Percentiles rank a stretch among this genome's conserved stretches.
phyloP scores from a whole-genome alignment of 208 protist species.

The Crithidia sp. region DNA sequence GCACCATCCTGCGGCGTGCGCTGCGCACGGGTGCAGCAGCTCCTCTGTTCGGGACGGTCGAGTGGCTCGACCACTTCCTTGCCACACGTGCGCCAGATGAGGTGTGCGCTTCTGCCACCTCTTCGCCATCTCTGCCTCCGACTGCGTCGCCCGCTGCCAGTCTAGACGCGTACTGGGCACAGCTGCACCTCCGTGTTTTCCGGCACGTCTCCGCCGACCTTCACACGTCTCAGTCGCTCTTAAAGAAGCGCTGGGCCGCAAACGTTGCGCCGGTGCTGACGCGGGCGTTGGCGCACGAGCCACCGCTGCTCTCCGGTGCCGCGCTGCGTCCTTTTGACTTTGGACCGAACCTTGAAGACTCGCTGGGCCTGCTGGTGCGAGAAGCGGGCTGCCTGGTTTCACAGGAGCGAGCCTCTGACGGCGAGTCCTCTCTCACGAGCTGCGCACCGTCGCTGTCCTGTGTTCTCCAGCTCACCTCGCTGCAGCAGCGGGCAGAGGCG shows the following conservation, averaged over 20 bases:
- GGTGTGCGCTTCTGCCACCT: no score
- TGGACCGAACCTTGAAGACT: conserved; percentile 1
- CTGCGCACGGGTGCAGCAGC: background rate
- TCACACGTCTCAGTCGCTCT: background rate
- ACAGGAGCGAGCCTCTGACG: background rate
- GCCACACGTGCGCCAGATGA: background rate
- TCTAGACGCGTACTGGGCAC: conserved; percentile 19
- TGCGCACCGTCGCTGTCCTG: background rate
- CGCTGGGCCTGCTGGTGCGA: conserved; percentile 9
- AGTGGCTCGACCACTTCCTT: background rate
- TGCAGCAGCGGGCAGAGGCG: conserved; percentile 6
- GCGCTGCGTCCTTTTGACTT: conserved; percentile 18
- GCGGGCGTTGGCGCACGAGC: conserved; percentile 27
- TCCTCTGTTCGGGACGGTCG: background rate
- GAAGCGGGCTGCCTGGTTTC: conserved; percentile 1
- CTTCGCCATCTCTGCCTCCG: no score
- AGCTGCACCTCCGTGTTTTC: conserved; percentile 18
- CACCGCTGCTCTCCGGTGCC: conserved; percentile 20
- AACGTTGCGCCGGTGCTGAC: conserved; percentile 21
- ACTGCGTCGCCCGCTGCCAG: background rate
- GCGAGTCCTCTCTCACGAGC: background rate
- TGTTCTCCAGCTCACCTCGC: conserved; percentile 7
- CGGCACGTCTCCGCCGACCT: conserved; percentile 7
- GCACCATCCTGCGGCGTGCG: conserved; percentile 25
- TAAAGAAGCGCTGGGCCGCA: conserved; percentile 13